Evolutionary conservation across 139 green algal species (phyloP), one percentile per base, ranked within the genome.

Genomic region (Raphidocelis subcapitata): DNA sequence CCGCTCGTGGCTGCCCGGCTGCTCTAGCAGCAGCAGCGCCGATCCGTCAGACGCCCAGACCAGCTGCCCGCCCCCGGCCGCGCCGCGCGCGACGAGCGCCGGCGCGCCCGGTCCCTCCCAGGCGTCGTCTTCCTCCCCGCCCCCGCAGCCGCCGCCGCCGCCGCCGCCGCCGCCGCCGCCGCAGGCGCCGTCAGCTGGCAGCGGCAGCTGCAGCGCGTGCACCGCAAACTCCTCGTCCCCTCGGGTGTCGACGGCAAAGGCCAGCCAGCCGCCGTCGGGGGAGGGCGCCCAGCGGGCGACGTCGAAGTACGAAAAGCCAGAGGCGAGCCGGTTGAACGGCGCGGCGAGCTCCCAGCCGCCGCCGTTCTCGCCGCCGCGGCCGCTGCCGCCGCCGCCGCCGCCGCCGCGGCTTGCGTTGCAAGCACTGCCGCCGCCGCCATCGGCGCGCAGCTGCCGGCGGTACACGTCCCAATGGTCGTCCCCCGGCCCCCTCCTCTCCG

Each of bases 401-500:
- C 69, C 5, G 63, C n/a, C 52, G 41, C n/a, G 51, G 66, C 61
- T 52, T 5, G 35, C 3, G 2, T 15, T 18, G 15, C 12, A 4
- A 65, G 52, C 26, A 20, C 26, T 41, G 36, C 23, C 33, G 62
- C 26, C 47, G 52, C 33, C 37, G 51, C 52, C 52, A 35, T 15
- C 65, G 23, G 28, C 26, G 49, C 49, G 51, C 51, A 73, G 32
- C 18, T 32, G 54, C 3, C 26, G n/a, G 28, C 54, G 31, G 36
- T 67, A 51, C n/a, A 62, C 65, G n/a, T 51, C 35, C 69, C 69
- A 81, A 63, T 81, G 74, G 3, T 77, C 69, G 21, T 81, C 54
- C 2, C 69, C 63, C 5, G 76, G 76, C 5, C 76, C 69, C 15
- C 76, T 37, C 23, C 14, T 65, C 5, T 21, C 28, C 41, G 56